Conservation (phyloP, 148 eudicot genomes). For the Heliamphora exappendiculata region DNA sequence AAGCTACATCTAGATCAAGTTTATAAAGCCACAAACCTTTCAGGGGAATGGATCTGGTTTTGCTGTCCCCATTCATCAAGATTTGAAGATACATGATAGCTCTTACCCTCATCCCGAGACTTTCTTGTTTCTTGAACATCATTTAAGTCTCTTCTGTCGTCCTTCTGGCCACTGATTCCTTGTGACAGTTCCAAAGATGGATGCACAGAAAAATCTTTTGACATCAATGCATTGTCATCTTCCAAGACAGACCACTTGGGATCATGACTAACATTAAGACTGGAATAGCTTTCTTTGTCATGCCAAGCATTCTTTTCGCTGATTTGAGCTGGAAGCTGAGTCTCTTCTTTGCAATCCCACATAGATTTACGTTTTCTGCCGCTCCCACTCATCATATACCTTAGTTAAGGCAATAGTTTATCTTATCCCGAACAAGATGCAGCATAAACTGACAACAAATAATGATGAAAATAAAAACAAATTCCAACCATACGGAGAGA, state of each 20-base stretch:
- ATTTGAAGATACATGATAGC: slow-evolving; percentile 8
- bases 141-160: slow-evolving; percentile 14
- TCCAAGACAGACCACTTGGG: slow-evolving; percentile 15
- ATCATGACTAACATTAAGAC: slow-evolving; percentile 8
- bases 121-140: slow-evolving; percentile 10
- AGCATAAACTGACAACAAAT: slow-evolving; percentile 7
- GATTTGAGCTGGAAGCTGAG: slow-evolving; percentile 13
- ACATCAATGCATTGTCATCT: slow-evolving; percentile 10
- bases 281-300: slow-evolving; percentile 16
- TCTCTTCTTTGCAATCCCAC: slow-evolving; percentile 21
- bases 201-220: slow-evolving; percentile 9
- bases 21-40: slow-evolving; percentile 3
- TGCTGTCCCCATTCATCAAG: slow-evolving; percentile 13
- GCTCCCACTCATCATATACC: slow-evolving; percentile 15
- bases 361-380: slow-evolving; percentile 17
- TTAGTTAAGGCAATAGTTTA: slow-evolving; percentile 5
- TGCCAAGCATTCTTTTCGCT: slow-evolving; percentile 10
- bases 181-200: slow-evolving; percentile 10
- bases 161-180: slow-evolving; percentile 9
- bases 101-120: slow-evolving; percentile 11
- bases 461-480: background rate
- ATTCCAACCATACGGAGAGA: background rate
- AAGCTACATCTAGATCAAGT: background rate
- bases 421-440: background rate
- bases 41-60: slow-evolving; percentile 15